These are phyloP conservation scores for Apiosordaria backusii DNA, from an alignment of 495 filamentous ascomycete genomes.

Conservation along the genomic window DNA sequence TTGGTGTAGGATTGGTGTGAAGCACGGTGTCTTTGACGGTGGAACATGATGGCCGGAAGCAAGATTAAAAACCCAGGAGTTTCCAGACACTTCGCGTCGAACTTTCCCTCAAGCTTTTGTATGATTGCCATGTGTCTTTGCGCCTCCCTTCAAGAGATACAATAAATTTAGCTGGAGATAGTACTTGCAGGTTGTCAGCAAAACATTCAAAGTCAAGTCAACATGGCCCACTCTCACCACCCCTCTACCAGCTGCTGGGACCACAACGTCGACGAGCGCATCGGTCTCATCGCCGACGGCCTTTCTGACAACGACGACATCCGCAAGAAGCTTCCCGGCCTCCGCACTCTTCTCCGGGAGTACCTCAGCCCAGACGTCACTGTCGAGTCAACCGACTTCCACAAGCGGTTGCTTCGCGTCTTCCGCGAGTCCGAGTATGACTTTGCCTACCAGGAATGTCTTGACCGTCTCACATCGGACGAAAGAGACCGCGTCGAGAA, in stretches of 20 bases:
- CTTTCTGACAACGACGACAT: background rate
- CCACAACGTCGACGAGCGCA: background rate
- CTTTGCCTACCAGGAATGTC: slow-evolving; percentile 9
- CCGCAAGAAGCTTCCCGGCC: background rate
- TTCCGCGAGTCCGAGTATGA: slow-evolving; percentile 11
- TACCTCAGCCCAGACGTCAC: background rate
- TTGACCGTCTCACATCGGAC: background rate
- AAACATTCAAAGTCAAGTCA: too few species aligned
- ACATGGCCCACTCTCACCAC: background rate
- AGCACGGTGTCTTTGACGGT: background rate
- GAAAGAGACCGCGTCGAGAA: background rate
- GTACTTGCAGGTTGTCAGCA: too few species aligned
- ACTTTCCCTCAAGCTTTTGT: too few species aligned
- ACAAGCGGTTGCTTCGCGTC: slow-evolving; percentile 12
- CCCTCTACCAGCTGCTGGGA: background rate
- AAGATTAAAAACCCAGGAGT: background rate
- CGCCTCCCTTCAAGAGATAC: too few species aligned
- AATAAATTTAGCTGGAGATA: too few species aligned
- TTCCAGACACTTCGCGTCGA: too few species aligned
- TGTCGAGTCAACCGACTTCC: background rate
- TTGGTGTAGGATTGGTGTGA: background rate
- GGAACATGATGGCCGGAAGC: background rate
- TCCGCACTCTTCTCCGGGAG: background rate
- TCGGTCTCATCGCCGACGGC: background rate
- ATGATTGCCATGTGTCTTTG: too few species aligned